These are phyloP conservation scores for Globisporangium splendens DNA, from an alignment of 352 stramenopile genomes.

Conservation along the genomic window DNA sequence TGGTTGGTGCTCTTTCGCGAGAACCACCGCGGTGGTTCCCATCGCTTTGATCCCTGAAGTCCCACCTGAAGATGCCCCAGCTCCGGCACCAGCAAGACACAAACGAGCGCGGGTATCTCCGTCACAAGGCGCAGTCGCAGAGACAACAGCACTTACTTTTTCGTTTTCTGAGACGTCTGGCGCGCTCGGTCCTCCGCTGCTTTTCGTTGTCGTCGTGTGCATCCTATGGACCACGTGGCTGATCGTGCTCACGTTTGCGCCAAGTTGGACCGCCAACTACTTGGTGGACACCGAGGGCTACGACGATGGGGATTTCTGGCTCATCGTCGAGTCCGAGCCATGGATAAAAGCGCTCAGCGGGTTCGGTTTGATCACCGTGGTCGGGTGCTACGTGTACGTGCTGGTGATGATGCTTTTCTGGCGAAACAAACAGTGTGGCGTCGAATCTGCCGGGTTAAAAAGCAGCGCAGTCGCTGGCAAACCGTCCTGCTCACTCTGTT, in stretches of 20 bases:
- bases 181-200: background rate
- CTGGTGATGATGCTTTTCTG: background rate
- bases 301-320: conserved; percentile 11
- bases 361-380: background rate
- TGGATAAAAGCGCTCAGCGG: background rate
- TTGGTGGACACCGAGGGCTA: conserved; percentile 6
- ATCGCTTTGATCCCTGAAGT: no score
- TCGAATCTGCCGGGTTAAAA: no score
- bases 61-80: no score
- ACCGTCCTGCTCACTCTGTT: no score
- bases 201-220: background rate
- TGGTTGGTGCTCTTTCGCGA: no score
- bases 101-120: no score
- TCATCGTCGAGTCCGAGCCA: background rate
- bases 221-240: conserved; percentile 6
- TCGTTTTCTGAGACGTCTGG: conserved; percentile 1
- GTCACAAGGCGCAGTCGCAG: no score
- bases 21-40: no score
- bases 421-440: background rate
- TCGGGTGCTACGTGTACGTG: background rate
- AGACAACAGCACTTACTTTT: background rate
- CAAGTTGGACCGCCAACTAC: conserved; percentile 4
- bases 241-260: background rate
- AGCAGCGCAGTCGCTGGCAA: no score
- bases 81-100: no score